A percentile compares a stretch with the other conserved stretches of the same genome.
These are phyloP conservation scores for Hylodesmum podocarpum DNA, from an alignment of 306 rosid species.

Conservation along the genomic window DNA sequence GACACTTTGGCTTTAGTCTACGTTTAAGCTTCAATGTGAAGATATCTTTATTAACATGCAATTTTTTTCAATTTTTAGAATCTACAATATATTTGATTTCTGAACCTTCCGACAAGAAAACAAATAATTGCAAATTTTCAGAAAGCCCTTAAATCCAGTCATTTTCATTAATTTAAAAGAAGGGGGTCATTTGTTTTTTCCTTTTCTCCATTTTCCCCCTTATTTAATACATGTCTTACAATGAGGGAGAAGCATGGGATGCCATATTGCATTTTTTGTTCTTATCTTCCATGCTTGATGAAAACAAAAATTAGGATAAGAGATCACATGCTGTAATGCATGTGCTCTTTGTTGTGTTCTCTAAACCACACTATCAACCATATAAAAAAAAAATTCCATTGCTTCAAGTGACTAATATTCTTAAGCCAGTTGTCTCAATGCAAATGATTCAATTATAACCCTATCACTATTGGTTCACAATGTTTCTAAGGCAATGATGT, in stretches of 20 bases:
- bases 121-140: slow-evolving; percentile 16
- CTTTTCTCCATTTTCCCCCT: neutral
- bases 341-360: slow-evolving; percentile 33
- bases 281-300: neutral
- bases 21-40: neutral
- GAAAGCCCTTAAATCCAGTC: slow-evolving; percentile 4
- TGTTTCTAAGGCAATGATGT: slow-evolving; percentile 4
- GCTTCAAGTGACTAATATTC: slow-evolving; percentile 22
- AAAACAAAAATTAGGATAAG: slow-evolving; percentile 32
- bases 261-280: slow-evolving; percentile 19
- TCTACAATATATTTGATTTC: neutral
- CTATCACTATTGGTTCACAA: slow-evolving; percentile 6
- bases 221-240: neutral
- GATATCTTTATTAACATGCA: neutral
- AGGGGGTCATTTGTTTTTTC: neutral
- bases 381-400: too few relatives aligned
- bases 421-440: slow-evolving; percentile 16
- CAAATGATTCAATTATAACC: slow-evolving; percentile 11
- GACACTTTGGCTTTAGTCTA: neutral
- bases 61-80: neutral
- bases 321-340: slow-evolving; percentile 28
- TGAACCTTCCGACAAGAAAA: slow-evolving; percentile 26
- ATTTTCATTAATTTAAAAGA: slow-evolving; percentile 12
- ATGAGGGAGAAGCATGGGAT: slow-evolving; percentile 32
- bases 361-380: slow-evolving; percentile 16